Base-by-base conservation (phyloP, 2,329 filamentous ascomycete genomes). In the Lasiodiplodia hormozganensis region DNA sequence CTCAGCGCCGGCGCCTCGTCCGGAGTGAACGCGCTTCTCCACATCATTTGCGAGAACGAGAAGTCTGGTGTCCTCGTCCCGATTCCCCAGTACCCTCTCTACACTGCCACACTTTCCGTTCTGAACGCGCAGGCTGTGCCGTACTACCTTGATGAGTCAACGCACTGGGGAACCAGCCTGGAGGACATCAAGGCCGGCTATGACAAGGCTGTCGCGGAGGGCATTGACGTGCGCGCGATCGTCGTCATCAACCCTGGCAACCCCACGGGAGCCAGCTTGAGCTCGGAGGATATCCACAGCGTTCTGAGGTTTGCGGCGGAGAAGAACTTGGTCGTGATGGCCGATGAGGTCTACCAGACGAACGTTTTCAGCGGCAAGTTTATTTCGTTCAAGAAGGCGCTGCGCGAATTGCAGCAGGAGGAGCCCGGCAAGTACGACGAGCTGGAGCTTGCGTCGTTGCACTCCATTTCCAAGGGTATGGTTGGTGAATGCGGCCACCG, bases 191-290 rank as follows among this genome's bases (percentile, higher is more conserved):
- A 88, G 73, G 79, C 86, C 49, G 86, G 94, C 1, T 88, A 96
- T 77, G 85, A 89, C 68, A 89, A 92, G 77, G 95, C 94, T 71
- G 88, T 90, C 78, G 83, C 85, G 65, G 87, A 92, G 65, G 94
- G 94, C 70, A 90, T 90, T 70, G 94, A 98, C 74, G 92, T 97
- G 66, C 93, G 94, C 75, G 92, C 93, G 74, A 94, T 99, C 74
- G 95, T 96, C 73, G 91, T 99, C 75, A 99, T 99, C 85, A 99
- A 99, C 86, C 96, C 96, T 0, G 96, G 96, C 69, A 99, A 99
- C 84, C 96, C 93, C 3, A 99, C 96, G 2, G 96, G 96, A 73
- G 93, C 94, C 62, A 96, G 91, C 65, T 87, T 99, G 21, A 85
- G 90, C 43, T 87, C 91, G 72, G 86, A 89, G 23, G 93, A 97